Evolutionary conservation across 2,329 filamentous ascomycete genomes (phyloP).

Genomic region (Fusarium sp.): DNA sequence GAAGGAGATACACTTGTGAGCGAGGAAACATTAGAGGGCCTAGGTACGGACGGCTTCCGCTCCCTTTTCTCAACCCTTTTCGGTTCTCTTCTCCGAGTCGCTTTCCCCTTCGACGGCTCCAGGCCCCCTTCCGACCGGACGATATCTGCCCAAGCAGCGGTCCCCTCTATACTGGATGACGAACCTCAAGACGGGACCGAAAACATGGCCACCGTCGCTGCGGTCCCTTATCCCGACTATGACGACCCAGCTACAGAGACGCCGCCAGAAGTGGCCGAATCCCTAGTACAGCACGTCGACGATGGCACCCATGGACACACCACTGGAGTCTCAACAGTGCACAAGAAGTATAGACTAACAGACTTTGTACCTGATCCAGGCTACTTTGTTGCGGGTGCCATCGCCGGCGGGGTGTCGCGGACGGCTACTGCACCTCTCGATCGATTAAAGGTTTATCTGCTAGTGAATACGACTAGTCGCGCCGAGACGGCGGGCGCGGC

Average conservation of each 20-base stretch:
- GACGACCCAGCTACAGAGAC: constrained; percentile 43
- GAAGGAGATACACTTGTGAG: constrained; percentile 95
- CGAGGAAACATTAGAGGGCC: constrained; percentile 89
- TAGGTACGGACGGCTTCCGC: constrained; percentile 81
- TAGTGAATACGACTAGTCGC: constrained; percentile 79
- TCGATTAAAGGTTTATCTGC: constrained; percentile 95
- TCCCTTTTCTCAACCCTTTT: constrained; percentile 78
- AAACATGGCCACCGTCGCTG: constrained; percentile 37
- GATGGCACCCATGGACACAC: constrained; percentile 52
- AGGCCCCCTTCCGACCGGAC: constrained; percentile 44
- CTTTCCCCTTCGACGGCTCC: constrained; percentile 59
- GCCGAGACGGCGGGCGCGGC: constrained; percentile 71
- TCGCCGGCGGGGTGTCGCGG: constrained; percentile 93
- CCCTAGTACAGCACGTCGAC: constrained; percentile 44
- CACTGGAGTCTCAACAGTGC: constrained; percentile 50
- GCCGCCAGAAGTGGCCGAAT: constrained; percentile 39
- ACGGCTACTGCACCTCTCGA: constrained; percentile 97
- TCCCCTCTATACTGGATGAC: constrained; percentile 28
- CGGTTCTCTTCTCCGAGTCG: constrained; percentile 79
- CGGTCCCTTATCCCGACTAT: constrained; percentile 35
- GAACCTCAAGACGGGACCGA: constrained; percentile 15
- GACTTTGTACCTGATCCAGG: constrained; percentile 86
- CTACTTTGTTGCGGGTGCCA: constrained; percentile 96
- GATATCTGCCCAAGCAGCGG: constrained; percentile 22
- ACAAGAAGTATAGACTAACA: constrained; percentile 68